Percentiles rank a stretch among this genome's conserved stretches.
Evolutionary conservation across 2,329 filamentous ascomycete genomes (phyloP).

Genomic region (Penicillium janthinellum): DNA sequence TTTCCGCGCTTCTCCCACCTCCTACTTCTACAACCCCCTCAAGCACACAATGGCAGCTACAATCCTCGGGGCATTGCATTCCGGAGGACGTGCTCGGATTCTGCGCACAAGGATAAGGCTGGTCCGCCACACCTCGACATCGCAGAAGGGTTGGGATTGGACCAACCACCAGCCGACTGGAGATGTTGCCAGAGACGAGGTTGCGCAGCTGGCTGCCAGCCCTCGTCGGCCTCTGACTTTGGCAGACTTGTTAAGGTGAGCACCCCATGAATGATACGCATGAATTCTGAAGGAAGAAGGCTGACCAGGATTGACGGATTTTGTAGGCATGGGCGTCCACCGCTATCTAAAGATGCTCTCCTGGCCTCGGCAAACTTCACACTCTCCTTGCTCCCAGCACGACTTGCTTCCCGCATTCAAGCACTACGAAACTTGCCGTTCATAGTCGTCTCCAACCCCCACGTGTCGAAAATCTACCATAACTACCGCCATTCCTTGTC

Average conservation of each 20-base stretch:
- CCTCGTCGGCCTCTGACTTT: conserved; percentile 81
- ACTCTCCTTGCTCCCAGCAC: conserved; percentile 84
- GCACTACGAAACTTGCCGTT: conserved; percentile 91
- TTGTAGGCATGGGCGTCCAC: conserved; percentile 73
- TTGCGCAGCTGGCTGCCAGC: conserved; percentile 74
- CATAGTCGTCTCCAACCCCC: conserved; percentile 97
- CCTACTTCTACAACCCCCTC: conserved; percentile 3
- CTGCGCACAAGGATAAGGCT: neutral
- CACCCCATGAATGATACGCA: neutral
- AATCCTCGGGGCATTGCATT: conserved; percentile 10
- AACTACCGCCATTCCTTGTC: conserved; percentile 95
- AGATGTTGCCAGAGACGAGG: conserved; percentile 71
- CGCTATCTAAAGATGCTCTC: conserved; percentile 76
- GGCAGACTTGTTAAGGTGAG: conserved; percentile 82
- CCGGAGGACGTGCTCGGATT: conserved; percentile 2
- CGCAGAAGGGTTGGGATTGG: conserved; percentile 32
- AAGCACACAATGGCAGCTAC: conserved; percentile 12
- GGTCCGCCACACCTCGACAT: conserved; percentile 24
- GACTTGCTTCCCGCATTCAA: conserved; percentile 90
- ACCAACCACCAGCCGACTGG: conserved; percentile 50
- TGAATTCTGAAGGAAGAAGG: neutral
- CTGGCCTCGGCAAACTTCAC: conserved; percentile 95
- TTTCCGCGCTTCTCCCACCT: conserved; percentile 8
- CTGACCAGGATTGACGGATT: neutral
- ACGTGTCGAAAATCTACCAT: conserved; percentile 90